Conservation (phyloP, 2,329 filamentous ascomycete species). For the Ophiostoma tasmaniense region DNA sequence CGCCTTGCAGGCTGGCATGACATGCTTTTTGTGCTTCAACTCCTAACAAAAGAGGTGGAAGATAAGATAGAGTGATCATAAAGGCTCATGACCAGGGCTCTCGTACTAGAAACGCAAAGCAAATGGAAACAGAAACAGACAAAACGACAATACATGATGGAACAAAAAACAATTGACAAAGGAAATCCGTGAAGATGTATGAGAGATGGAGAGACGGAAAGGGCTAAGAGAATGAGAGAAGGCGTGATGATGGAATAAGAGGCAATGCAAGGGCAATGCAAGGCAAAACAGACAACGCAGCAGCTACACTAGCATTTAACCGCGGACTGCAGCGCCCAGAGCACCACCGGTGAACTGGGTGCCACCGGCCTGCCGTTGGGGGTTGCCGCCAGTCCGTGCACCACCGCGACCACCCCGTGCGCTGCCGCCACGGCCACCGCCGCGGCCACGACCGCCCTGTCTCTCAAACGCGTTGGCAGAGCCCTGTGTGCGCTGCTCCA, state of each 20-base stretch:
- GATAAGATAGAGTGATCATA: conserved; percentile 3
- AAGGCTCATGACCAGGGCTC: conserved; percentile 1
- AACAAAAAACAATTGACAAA: background rate
- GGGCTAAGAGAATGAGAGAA: background rate
- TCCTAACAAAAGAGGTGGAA: background rate
- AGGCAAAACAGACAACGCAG: conserved; percentile 1
- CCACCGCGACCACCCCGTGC: conserved; percentile 55
- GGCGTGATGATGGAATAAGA: background rate
- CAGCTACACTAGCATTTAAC: conserved; percentile 31
- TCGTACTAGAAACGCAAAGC: background rate
- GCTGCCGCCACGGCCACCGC: conserved; percentile 58
- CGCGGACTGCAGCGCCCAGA: conserved; percentile 59
- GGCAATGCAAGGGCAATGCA: background rate
- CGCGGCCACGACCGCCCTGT: conserved; percentile 70
- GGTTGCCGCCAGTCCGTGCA: conserved; percentile 47
- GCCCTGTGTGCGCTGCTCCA: conserved; percentile 94
- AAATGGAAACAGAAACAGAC: background rate
- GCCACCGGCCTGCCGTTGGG: conserved; percentile 60
- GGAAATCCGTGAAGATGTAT: background rate
- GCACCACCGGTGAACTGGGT: conserved; percentile 78
- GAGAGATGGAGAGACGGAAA: background rate
- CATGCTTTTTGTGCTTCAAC: conserved; percentile 8
- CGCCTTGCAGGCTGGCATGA: conserved; percentile 2
- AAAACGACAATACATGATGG: background rate
- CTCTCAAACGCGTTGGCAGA: conserved; percentile 92